Evolutionary conservation across 2,329 filamentous ascomycete genomes (phyloP).

Genomic region (Cytospora leucostoma): DNA sequence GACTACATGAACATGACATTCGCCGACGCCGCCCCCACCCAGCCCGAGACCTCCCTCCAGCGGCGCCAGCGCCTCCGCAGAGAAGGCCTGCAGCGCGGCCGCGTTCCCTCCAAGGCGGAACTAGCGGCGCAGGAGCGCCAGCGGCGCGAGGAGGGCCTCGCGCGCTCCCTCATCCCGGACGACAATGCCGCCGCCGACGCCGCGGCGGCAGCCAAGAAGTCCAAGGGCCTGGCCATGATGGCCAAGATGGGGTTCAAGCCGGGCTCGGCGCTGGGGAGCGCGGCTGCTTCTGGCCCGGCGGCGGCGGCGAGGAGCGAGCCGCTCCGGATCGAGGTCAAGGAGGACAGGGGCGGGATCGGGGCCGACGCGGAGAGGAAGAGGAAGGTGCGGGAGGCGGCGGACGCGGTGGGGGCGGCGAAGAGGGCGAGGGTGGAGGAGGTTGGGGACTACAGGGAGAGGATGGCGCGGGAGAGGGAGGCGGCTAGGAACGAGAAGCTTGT

Average conservation of each 20-base stretch:
- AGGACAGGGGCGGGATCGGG: conserved; percentile 80
- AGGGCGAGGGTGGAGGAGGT: conserved; percentile 55
- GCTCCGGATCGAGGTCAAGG: conserved; percentile 73
- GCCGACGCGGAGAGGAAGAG: conserved; percentile 81
- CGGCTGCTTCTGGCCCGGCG: conserved; percentile 42
- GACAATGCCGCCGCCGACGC: conserved; percentile 33
- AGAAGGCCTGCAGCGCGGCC: conserved; percentile 68
- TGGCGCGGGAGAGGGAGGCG: conserved; percentile 69
- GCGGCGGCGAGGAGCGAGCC: conserved; percentile 60
- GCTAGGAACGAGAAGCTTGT: conserved; percentile 69
- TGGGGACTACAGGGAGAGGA: conserved; percentile 71
- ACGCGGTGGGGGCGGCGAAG: conserved; percentile 50
- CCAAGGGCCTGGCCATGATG: conserved; percentile 96
- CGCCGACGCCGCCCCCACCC: conserved; percentile 58
- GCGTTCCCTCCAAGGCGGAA: conserved; percentile 79
- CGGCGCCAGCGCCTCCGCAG: conserved; percentile 55
- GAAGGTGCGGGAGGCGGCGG: conserved; percentile 66
- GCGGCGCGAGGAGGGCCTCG: conserved; percentile 74
- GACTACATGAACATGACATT: conserved; percentile 99
- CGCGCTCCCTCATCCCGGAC: conserved; percentile 68
- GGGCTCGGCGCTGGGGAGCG: conserved; percentile 72
- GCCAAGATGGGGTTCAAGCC: conserved; percentile 87
- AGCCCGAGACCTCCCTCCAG: conserved; percentile 53
- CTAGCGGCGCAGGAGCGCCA: conserved; percentile 71
- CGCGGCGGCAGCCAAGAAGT: conserved; percentile 50